These are phyloP conservation scores for Salix dunnii DNA, from an alignment of 345 rosid species.

Conservation along the genomic window DNA sequence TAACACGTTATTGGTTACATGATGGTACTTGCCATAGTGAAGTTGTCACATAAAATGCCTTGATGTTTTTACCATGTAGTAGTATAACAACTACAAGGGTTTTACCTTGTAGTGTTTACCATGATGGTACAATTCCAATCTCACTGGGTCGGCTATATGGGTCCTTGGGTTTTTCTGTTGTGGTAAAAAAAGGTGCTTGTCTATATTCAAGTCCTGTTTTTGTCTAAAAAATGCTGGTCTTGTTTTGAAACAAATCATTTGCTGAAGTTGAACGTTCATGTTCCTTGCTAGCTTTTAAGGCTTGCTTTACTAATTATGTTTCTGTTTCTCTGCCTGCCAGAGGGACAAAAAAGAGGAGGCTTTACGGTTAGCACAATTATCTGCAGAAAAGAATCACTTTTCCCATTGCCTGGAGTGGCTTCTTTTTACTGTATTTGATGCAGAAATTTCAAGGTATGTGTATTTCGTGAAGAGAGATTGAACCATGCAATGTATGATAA, in stretches of 20 bases:
- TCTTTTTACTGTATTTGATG: constrained; percentile 96
- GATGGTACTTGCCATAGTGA: background rate
- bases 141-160: background rate
- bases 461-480: constrained; percentile 2
- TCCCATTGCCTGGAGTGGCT: constrained; percentile 98
- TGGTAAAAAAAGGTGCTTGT: background rate
- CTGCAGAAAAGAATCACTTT: constrained; percentile 96
- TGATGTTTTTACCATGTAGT: background rate
- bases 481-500: background rate
- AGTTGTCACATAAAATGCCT: background rate
- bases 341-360: constrained; percentile 91
- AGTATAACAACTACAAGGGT: background rate
- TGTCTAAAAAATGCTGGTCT: background rate
- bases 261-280: background rate
- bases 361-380: constrained; percentile 68
- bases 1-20: background rate
- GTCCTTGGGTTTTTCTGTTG: background rate
- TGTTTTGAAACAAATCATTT: background rate
- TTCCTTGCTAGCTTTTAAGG: background rate
- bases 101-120: background rate
- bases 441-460: constrained; percentile 85
- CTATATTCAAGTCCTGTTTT: background rate
- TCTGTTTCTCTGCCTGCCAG: constrained; percentile 41
- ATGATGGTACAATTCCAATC: background rate
- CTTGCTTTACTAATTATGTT: constrained; percentile 1